phyloP scores from a whole-genome alignment of 2,329 filamentous ascomycete species.

The Fusarium euwallaceae region DNA sequence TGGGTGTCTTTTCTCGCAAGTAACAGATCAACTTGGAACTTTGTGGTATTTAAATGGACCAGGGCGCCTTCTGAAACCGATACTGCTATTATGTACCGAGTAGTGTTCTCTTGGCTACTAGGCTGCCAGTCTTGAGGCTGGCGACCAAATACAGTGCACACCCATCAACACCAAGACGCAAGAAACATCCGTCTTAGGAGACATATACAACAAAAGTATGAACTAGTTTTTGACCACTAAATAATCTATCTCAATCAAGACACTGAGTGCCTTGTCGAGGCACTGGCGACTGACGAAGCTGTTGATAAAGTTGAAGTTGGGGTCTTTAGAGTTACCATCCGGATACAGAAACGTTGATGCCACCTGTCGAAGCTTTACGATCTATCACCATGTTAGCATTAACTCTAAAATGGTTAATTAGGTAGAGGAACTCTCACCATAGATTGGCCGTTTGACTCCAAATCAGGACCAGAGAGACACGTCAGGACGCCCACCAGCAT shows the following conservation, averaged over 20 bases:
- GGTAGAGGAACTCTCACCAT: not conserved
- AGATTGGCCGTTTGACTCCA: not conserved
- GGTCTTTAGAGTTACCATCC: not conserved
- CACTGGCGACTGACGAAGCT: not conserved
- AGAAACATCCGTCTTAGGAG: not conserved
- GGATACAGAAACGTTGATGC: not conserved
- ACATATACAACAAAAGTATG: not conserved
- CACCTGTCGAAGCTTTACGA: not conserved
- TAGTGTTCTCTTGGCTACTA: not conserved
- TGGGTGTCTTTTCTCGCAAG: not conserved
- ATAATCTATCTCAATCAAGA: not conserved
- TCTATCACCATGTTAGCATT: not conserved
- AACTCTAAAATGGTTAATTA: not conserved
- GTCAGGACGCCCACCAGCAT: not conserved
- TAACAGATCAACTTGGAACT: not conserved
- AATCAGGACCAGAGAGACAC: not conserved
- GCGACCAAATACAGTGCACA: not conserved
- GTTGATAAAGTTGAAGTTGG: not conserved
- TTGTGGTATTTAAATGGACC: not conserved
- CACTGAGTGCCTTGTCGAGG: not conserved
- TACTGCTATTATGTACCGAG: not conserved
- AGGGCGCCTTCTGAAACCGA: not conserved
- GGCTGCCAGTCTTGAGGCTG: not conserved
- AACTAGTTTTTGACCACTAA: not conserved
- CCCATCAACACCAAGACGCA: not conserved